Evolutionary conservation across 441 rosid species (phyloP), one percentile per base, ranked within the genome.

Genomic region (Brassica hybrid): DNA sequence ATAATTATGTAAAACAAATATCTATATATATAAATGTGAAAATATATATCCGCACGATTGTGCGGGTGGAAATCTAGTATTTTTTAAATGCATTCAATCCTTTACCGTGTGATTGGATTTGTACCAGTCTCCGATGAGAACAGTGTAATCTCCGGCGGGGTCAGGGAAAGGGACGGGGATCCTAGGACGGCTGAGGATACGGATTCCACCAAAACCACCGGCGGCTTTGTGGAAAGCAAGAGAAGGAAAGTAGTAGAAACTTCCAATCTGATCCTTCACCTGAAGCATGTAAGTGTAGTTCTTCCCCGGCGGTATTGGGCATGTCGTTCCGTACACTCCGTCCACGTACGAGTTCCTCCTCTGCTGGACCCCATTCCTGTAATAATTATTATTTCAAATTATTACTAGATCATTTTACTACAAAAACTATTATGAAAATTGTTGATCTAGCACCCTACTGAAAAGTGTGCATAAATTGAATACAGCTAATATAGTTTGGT

Each of bases 221-320:
- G 98, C 98, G n/a, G 99, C 97, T 78, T 93, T 93, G 84, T 94
- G 99, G 85, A 94, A 91, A 12, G 76, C 94, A n/a, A 94, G 93
- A 19, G 99, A 93, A 1, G 99, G 98, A 83, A 86, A 94, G 80
- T 94, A 94, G 81, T 85, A 93, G 83, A 86, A 94, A 80, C 98
- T 94, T 14, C 99, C 99, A 6, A 94, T 94, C 73, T 94, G 99
- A 77, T 94, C 99, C 82, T 94, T 94, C 63, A 90, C 86, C 80
- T 94, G 99, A 76, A 94, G 89, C 50, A 88, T 88, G 90, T 91
- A 94, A 13, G 99, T 94, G 76, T 83, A 94, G 81, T 94, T 94
- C 79, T 74, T 81, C 8, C 99, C 96, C 0, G 99, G 97, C 43
- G 98, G 98, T 19, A 94, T 94, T 4, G 99, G 99, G 32, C 99